phyloP scores from a whole-genome alignment of 2,329 filamentous ascomycete genomes.

The Bipolaris sorokiniana region DNA sequence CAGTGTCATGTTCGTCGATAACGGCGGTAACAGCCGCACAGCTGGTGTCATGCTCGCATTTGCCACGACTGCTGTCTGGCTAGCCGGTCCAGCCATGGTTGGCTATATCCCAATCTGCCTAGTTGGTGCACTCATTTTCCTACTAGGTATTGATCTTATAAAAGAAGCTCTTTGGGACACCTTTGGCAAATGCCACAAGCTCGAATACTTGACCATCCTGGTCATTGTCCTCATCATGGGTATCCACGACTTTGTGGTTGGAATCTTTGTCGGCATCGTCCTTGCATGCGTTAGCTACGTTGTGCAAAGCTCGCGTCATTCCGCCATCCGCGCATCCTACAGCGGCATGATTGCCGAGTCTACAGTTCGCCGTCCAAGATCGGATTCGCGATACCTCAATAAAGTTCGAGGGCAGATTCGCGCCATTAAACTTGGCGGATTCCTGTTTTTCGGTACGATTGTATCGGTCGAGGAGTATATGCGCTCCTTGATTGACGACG shows the following conservation, averaged over 20 bases:
- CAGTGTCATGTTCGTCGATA: constrained; percentile 93
- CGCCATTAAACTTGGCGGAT: constrained; percentile 89
- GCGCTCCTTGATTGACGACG: constrained; percentile 79
- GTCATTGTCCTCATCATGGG: constrained; percentile 96
- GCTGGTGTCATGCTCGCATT: constrained; percentile 84
- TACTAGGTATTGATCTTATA: constrained; percentile 90
- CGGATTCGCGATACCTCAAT: constrained; percentile 84
- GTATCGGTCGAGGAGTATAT: constrained; percentile 93
- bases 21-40: constrained; percentile 83
- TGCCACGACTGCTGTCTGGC: constrained; percentile 80
- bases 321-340: constrained; percentile 88
- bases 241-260: constrained; percentile 92
- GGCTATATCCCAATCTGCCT: constrained; percentile 97
- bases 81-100: constrained; percentile 85
- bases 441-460: constrained; percentile 98
- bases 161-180: constrained; percentile 88
- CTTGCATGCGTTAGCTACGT: constrained; percentile 91
- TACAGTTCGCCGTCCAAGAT: constrained; percentile 87
- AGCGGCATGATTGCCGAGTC: constrained; percentile 88
- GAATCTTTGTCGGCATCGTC: constrained; percentile 89
- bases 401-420: constrained; percentile 87
- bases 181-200: constrained; percentile 81
- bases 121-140: constrained; percentile 92
- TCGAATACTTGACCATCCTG: constrained; percentile 89
- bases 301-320: constrained; percentile 87